phyloP scores from a whole-genome alignment of 495 filamentous ascomycete species.

The Hypoxylon fragiforme region DNA sequence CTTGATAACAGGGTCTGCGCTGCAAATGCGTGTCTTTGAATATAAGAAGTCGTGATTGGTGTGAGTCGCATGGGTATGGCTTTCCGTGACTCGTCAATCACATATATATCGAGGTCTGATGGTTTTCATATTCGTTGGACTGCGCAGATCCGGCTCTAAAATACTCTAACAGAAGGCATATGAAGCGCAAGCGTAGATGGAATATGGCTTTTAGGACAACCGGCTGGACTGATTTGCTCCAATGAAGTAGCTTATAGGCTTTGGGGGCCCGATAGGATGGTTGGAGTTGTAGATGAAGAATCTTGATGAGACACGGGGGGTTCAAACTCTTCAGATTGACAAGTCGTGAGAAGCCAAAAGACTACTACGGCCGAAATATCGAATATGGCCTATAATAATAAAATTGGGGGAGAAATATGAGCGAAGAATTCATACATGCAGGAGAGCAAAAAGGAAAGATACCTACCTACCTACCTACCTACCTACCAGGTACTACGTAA shows the following conservation, averaged over 20 bases:
- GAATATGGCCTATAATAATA: not conserved
- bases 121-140: not conserved
- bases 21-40: not conserved
- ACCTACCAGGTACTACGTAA: conserved; percentile 2
- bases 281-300: conserved; percentile 6
- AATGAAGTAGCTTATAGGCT: conserved; percentile 5
- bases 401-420: not conserved
- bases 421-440: no score
- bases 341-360: conserved; percentile 1
- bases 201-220: no score
- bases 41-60: not conserved
- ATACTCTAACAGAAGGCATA: no score
- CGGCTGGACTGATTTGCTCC: not conserved
- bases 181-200: no score
- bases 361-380: conserved; percentile 3
- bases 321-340: not conserved
- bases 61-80: not conserved
- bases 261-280: not conserved
- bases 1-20: conserved; percentile 2
- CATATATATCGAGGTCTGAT: not conserved
- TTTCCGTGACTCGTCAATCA: not conserved
- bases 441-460: no score
- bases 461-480: conserved; percentile 3
- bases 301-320: conserved; percentile 3
- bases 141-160: not conserved